Conservation (phyloP, 106 monocot species). For the Apostasia ramifera region DNA sequence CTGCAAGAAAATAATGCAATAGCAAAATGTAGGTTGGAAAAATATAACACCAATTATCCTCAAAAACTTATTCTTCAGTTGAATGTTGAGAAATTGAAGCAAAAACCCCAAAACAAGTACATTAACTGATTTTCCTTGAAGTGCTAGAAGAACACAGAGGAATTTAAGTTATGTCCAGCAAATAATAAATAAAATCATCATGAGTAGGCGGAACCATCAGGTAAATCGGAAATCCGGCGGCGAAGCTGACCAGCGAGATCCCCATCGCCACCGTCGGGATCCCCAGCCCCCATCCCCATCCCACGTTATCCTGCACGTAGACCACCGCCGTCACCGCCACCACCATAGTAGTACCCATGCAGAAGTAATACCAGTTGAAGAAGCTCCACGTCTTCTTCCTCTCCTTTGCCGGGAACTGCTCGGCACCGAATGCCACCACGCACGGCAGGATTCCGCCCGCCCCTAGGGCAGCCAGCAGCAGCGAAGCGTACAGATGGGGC, state of each 20-base stretch:
- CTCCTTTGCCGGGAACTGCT: slow-evolving; percentile 49
- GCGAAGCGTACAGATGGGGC: no score
- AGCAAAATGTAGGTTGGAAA: no score
- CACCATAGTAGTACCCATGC: slow-evolving; percentile 41
- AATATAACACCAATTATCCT: no score
- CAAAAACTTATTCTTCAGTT: no score
- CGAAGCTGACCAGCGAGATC: slow-evolving; percentile 37
- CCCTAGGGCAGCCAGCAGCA: slow-evolving; percentile 38
- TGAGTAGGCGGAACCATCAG: no score
- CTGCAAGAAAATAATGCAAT: slow-evolving; percentile 11
- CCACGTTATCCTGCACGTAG: slow-evolving; percentile 66
- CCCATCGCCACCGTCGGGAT: slow-evolving; percentile 52
- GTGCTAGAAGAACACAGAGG: no score
- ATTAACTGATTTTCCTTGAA: no score
- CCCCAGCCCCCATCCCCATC: slow-evolving; percentile 59
- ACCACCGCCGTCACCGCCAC: slow-evolving; percentile 54
- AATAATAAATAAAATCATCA: no score
- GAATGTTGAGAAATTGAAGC: no score
- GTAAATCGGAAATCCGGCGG: slow-evolving; percentile 41
- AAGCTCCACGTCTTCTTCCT: slow-evolving; percentile 42
- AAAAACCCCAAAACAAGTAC: no score
- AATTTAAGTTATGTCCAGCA: no score
- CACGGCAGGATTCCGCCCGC: slow-evolving; percentile 60
- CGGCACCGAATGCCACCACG: slow-evolving; percentile 62
- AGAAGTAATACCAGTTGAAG: slow-evolving; percentile 73